Evolutionary conservation across 768 basidiomycete genomes (phyloP), one percentile per base, ranked within the genome.

Genomic region (Leccinum subgranulosum): DNA sequence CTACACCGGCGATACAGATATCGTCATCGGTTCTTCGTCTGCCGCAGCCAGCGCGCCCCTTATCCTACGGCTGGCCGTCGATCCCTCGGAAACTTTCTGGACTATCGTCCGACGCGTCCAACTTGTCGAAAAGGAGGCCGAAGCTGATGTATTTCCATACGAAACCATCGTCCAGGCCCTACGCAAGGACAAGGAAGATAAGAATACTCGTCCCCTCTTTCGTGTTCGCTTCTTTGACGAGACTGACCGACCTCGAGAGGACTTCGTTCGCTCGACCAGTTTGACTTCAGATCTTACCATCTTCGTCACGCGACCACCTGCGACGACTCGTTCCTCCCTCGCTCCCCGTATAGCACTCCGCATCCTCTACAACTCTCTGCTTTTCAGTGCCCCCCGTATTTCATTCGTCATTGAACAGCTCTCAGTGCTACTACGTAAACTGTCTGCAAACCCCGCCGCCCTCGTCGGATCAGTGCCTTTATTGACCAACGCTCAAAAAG

Each of bases 211-310:
- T 2, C 89, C 89, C 4, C 79, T 98, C 27, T 98, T 97, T 76
- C 84, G 94, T 51, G 94, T 97, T 43, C 86, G 94, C n/a, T 97
- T 98, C 79, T 94, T 97, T 71, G 94, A 98, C 67, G 91, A 90
- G 70, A 94, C 88, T 2, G 91, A 92, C 62, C 74, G 83, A 36
- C 83, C 80, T 43, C 86, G 79, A 49, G 88, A 86, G 56, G 81
- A 81, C 57, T 94, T 92, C 66, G 84, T 95, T 58, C 80, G 82
- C 25, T 84, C 85, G 1, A 94, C 95, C 0, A 87, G 85, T 60
- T 76, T 91, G 57, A 92, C 91, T 6, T 90, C 94, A n/a, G 95
- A 98, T 71, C 80, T 98, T 59, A 97, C 94, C 17, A 76, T 98
- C 62, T 95, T 94, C 73, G 84, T 98, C 46, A 88, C 87, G 6